Percentiles rank a stretch among this genome's conserved stretches.
These are phyloP conservation scores for Tuber brumale DNA, from an alignment of 495 filamentous ascomycete species.

Conservation along the genomic window DNA sequence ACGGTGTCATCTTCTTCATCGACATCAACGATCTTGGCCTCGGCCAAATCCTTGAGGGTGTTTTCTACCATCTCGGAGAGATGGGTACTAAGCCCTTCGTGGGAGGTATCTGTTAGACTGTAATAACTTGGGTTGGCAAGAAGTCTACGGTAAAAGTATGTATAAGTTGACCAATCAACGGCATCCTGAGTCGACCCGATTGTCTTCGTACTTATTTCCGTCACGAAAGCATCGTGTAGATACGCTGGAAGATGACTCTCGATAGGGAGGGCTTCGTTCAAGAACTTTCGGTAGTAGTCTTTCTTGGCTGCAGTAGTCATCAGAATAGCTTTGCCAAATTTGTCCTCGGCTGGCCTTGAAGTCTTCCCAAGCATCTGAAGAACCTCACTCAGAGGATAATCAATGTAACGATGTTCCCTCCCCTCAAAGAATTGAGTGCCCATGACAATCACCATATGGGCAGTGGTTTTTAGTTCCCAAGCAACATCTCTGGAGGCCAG, in stretches of 20 bases:
- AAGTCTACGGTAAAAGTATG: constrained; percentile 97
- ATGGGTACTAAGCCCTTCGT: constrained; percentile 88
- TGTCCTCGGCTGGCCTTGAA: constrained; percentile 68
- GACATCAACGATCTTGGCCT: constrained; percentile 92
- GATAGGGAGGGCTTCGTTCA: constrained; percentile 91
- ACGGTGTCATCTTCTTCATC: constrained; percentile 95
- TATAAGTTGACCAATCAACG: constrained; percentile 96
- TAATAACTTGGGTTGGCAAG: constrained; percentile 97
- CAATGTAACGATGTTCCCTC: constrained; percentile 92
- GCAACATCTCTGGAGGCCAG: constrained; percentile 90
- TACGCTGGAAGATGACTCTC: constrained; percentile 89
- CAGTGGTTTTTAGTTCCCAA: constrained; percentile 86
- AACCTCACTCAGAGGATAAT: constrained; percentile 93
- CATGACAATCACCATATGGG: constrained; percentile 92
- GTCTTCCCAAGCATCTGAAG: constrained; percentile 99
- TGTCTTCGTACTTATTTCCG: constrained; percentile 89
- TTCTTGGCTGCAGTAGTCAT: constrained; percentile 92
- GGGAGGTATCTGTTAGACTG: constrained; percentile 76
- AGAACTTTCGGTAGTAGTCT: constrained; percentile 97
- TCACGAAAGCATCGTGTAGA: constrained; percentile 91
- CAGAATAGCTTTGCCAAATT: constrained; percentile 76
- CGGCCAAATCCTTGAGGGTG: constrained; percentile 81
- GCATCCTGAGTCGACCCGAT: constrained; percentile 94
- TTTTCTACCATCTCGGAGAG: constrained; percentile 92
- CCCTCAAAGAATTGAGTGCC: constrained; percentile 98